These are phyloP conservation scores for Metarhizium brunneum DNA, from an alignment of 2,329 filamentous ascomycete species.

Conservation along the genomic window DNA sequence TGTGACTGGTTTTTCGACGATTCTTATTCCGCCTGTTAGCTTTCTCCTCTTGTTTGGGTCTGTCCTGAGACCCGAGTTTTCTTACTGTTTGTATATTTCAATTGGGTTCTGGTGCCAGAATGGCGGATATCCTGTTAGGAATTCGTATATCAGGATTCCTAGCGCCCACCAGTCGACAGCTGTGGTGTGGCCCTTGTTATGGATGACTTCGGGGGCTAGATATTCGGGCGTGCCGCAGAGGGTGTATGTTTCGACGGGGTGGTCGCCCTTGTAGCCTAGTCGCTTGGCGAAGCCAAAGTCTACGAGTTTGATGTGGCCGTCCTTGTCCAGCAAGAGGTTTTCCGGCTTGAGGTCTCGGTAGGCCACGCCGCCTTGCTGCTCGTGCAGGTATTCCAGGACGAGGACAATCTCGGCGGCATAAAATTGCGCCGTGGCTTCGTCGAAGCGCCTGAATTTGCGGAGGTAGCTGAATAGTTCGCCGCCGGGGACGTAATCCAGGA, in stretches of 20 bases:
- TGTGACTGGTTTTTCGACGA: constrained; percentile 67
- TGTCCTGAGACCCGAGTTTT: neutral
- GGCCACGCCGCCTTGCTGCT: constrained; percentile 66
- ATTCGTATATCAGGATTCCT: constrained; percentile 77
- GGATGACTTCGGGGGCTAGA: constrained; percentile 74
- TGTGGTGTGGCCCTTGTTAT: constrained; percentile 67
- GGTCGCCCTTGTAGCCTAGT: constrained; percentile 45
- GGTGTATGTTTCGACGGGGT: constrained; percentile 64
- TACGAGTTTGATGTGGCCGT: constrained; percentile 74
- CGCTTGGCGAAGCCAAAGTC: constrained; percentile 83
- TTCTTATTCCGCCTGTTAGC: constrained; percentile 37
- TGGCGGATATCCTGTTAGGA: constrained; percentile 74
- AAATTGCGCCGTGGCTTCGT: constrained; percentile 69
- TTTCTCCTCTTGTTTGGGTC: neutral
- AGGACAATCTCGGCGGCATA: constrained; percentile 79
- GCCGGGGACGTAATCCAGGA: constrained; percentile 75
- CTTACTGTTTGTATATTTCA: constrained; percentile 73
- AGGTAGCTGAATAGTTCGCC: constrained; percentile 81
- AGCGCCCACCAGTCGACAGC: constrained; percentile 86
- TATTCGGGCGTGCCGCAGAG: constrained; percentile 80
- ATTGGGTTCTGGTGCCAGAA: constrained; percentile 85
- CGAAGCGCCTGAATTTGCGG: constrained; percentile 67
- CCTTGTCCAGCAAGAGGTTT: constrained; percentile 67
- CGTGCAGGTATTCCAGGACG: constrained; percentile 72
- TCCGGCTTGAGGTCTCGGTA: constrained; percentile 79